Base-by-base conservation (phyloP, 257 asterid species). In the Petrea volubilis region DNA sequence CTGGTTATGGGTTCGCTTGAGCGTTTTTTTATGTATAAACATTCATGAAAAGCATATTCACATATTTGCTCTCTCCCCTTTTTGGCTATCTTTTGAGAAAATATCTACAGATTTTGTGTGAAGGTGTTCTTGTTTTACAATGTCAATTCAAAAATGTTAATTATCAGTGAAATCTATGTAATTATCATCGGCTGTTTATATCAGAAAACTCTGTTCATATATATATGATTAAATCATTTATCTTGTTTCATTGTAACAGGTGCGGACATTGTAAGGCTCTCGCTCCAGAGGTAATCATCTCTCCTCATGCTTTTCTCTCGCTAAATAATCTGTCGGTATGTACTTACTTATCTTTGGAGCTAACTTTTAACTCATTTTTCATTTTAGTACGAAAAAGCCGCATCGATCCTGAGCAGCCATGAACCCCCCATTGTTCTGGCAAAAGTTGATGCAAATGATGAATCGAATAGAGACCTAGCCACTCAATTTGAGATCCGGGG, bases 241-340 rank as follows among this genome's bases (percentile, higher is more conserved):
- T 41, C 51, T 27, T 50, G 14, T 1, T 59, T 64, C 27, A 28
- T 29, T 84, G 67, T 51, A 43, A 76, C 88, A 94, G 98, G 98
- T 94, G 98, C 77, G 99, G 99, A 1, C 97, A 89, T 64, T 94
- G 99, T 71, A 78, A 91, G 85, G 65, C 86, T 46, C 97, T 94
- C 33, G 98, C 96, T 28, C 99, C 99, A 4, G 99, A 94, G 98
- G 98, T 94, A 79, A 64, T 8, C 34, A 34, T 53, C 56, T 52
- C 24, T 49, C 40, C 38, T n/a, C 13, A 9, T 51, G 3, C 13
- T n/a, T 38, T 63, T 14, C n/a, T 31, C 59, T 29, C 47, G 58
- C 14, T 25, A 0, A 29, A 11, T 43, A 18, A 36, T 28, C 58
- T 34, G 23, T 50, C 40, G 2, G 47, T 56, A 21, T 6, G 24